These are phyloP conservation scores for Apophysomyces elegans DNA, from an alignment of 371 early-diverging fungal species.

Conservation along the genomic window DNA sequence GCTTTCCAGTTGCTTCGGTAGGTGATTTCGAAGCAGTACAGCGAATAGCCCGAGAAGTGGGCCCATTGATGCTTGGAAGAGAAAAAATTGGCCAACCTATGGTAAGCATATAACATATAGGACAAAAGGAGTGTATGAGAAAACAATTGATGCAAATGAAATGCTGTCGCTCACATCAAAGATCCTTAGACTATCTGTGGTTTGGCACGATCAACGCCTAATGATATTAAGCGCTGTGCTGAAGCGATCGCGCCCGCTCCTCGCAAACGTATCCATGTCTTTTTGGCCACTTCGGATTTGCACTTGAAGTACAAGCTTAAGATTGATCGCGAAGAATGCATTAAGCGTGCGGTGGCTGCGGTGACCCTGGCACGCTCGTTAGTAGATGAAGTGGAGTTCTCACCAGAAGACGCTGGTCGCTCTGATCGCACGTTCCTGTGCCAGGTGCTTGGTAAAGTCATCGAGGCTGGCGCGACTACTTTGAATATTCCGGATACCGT, in stretches of 20 bases:
- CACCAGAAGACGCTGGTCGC: conserved; percentile 94
- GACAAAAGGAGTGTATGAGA: background rate
- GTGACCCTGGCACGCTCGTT: conserved; percentile 80
- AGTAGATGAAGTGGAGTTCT: conserved; percentile 90
- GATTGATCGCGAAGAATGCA: conserved; percentile 86
- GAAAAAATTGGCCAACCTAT: conserved; percentile 82
- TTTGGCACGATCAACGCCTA: conserved; percentile 85
- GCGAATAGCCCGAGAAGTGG: conserved; percentile 91
- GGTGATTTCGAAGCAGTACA: conserved; percentile 97
- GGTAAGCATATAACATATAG: conserved; percentile 50
- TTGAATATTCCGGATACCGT: conserved; percentile 97
- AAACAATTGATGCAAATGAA: background rate
- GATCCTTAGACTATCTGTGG: conserved; percentile 83
- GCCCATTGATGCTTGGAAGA: conserved; percentile 82
- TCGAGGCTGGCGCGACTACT: conserved; percentile 94
- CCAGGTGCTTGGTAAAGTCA: conserved; percentile 83
- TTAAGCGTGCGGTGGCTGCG: conserved; percentile 81
- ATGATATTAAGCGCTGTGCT: conserved; percentile 88
- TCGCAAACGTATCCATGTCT: conserved; percentile 88
- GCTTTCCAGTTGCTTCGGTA: conserved; percentile 90
- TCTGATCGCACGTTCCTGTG: conserved; percentile 88
- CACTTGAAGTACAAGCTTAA: conserved; percentile 93
- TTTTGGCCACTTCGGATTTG: conserved; percentile 96
- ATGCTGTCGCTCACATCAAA: background rate
- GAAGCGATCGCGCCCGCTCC: conserved; percentile 90